Evolutionary conservation across 2,329 filamentous ascomycete species (phyloP), one percentile per base, ranked within the genome.

Genomic region (Hortaea sp.): DNA sequence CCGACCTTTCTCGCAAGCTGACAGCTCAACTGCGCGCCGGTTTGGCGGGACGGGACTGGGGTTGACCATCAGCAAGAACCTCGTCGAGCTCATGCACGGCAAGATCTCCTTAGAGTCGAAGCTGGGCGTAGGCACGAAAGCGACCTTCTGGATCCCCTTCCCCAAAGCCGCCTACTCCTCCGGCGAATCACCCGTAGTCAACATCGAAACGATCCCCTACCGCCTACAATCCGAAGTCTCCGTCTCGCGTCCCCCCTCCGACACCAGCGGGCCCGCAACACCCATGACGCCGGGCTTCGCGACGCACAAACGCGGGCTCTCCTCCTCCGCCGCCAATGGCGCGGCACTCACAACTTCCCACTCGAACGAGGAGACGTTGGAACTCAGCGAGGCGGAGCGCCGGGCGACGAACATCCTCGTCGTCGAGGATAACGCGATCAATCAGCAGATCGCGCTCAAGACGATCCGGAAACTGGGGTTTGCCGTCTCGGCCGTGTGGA

Each of bases 21-120:
- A 90, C 58, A 79, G 84, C 1, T 88, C 84, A 3, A 89, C 85
- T 0, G 84, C 85, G 12, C 73, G 85, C 44, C 75, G 80, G n/a
- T 89, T 88, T 61, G 84, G 84, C 35, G 85, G 85, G 1, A 89
- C 85, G 1, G 85, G 85, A 1, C 67, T 90, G 0, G 86, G 86
- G 0, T 65, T 90, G 50, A 87, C 84, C 1, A 90, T 90, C 54
- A 85, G 80, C 66, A 89, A 89, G 63, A 88, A 88, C 61, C 70
- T 88, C 5, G 74, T 90, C 2, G 82, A 88, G 49, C 66, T 90
- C 28, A 90, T 92, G 86, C 78, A 78, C 48, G 86, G 86, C 5
- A 68, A 75, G n/a, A 89, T 92, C 51, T 73, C 71, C 0, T 68
- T 90, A 0, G 75, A 85, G 43, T 88, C 84, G 0, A 76, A 72